Conservation (phyloP, 2,329 filamentous ascomycete species). For the Calonectria crousiana region DNA sequence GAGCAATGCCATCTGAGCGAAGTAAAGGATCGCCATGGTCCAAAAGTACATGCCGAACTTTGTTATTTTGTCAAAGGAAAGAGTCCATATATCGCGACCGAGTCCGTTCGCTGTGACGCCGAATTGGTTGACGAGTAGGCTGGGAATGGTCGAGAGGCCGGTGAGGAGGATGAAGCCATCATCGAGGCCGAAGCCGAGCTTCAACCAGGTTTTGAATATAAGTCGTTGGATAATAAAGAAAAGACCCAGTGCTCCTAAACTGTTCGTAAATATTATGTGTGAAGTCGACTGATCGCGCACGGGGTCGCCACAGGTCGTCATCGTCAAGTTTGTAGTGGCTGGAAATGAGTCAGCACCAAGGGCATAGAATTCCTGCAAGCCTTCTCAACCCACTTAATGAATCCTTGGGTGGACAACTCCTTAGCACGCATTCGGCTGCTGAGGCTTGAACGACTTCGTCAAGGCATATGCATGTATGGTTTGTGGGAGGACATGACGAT, state of each 20-base stretch:
- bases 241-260: not conserved
- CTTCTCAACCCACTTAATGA: not conserved
- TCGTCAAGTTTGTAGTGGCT: not conserved
- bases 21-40: conserved; percentile 20
- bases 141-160: not conserved
- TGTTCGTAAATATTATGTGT: not conserved
- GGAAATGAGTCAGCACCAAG: not conserved
- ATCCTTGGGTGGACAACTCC: not conserved
- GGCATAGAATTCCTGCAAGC: accelerated
- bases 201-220: not conserved
- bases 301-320: not conserved
- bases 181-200: not conserved
- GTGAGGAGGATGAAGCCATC: not conserved
- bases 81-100: conserved; percentile 21
- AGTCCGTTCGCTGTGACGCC: conserved; percentile 20
- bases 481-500: not conserved
- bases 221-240: not conserved
- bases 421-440: not conserved
- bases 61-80: conserved; percentile 10
- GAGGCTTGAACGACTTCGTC: not conserved
- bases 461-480: not conserved
- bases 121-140: not conserved
- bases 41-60: conserved; percentile 13
- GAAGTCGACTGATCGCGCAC: not conserved
- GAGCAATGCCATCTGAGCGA: conserved; percentile 11